These are phyloP conservation scores for Porphyrellus cyaneotinctus DNA, from an alignment of 768 basidiomycete species.

Conservation along the genomic window DNA sequence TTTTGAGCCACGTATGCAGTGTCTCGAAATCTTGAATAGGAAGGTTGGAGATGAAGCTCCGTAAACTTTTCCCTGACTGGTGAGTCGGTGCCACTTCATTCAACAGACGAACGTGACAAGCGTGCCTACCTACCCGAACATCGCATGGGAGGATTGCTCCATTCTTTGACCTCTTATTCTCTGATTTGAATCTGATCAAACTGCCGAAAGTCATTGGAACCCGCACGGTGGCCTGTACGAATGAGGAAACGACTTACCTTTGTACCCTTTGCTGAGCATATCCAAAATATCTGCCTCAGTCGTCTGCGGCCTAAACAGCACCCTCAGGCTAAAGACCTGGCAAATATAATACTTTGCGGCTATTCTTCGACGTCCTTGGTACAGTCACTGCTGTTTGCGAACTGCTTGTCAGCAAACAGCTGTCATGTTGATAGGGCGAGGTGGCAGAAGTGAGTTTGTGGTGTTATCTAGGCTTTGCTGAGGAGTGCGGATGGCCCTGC, in stretches of 20 bases:
- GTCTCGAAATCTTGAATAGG: slow-evolving; percentile 92
- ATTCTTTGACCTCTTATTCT: slow-evolving; percentile 87
- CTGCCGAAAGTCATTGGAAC: slow-evolving; percentile 35
- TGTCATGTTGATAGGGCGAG: too few relatives aligned
- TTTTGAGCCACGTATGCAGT: slow-evolving; percentile 93
- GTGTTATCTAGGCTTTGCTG: too few relatives aligned
- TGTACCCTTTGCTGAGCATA: slow-evolving; percentile 84
- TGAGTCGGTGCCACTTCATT: slow-evolving; percentile 44
- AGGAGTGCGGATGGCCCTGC: too few relatives aligned
- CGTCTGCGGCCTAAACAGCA: slow-evolving; percentile 75
- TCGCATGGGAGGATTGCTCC: slow-evolving; percentile 68
- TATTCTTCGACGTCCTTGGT: slow-evolving; percentile 90
- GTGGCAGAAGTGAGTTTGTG: too few relatives aligned
- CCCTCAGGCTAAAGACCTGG: slow-evolving; percentile 79
- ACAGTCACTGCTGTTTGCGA: too few relatives aligned
- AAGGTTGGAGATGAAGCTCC: slow-evolving; percentile 79
- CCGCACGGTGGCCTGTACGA: not conserved
- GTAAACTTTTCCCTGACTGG: slow-evolving; percentile 84
- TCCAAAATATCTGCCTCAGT: slow-evolving; percentile 87
- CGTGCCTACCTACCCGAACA: slow-evolving; percentile 54
- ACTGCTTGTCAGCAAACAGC: too few relatives aligned
- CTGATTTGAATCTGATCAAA: slow-evolving; percentile 94
- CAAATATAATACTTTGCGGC: slow-evolving; percentile 96
- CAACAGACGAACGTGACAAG: not conserved
- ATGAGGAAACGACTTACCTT: slow-evolving; percentile 52